Evolutionary conservation across 2,329 filamentous ascomycete genomes (phyloP).

Genomic region (Calonectria crousiana): DNA sequence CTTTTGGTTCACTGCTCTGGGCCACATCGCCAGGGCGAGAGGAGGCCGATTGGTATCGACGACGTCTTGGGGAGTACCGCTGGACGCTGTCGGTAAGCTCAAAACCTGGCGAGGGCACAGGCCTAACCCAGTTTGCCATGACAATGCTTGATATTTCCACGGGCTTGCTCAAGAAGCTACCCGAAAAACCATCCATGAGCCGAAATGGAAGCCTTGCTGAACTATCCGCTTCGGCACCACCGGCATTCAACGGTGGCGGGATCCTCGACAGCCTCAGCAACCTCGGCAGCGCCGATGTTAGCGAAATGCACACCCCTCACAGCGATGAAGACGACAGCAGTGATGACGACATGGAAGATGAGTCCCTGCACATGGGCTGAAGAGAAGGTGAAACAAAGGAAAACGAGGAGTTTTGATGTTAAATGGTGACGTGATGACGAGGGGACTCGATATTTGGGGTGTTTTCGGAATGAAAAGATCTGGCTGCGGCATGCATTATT

Average conservation of each 20-base stretch:
- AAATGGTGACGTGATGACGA: slow-evolving; percentile 19
- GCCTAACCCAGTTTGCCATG: slow-evolving; percentile 78
- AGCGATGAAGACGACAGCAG: slow-evolving; percentile 62
- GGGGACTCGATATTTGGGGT: slow-evolving; percentile 8
- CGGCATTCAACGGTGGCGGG: slow-evolving; percentile 49
- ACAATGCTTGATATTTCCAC: slow-evolving; percentile 81
- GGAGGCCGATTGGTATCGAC: slow-evolving; percentile 92
- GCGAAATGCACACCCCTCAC: slow-evolving; percentile 64
- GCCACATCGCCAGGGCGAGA: slow-evolving; percentile 88
- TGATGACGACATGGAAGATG: slow-evolving; percentile 68
- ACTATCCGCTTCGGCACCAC: slow-evolving; percentile 52
- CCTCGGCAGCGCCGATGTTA: slow-evolving; percentile 61
- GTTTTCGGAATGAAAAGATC: slow-evolving; percentile 29
- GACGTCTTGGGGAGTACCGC: slow-evolving; percentile 87
- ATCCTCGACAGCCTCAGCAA: slow-evolving; percentile 58
- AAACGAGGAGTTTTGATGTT: not conserved
- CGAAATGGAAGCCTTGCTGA: slow-evolving; percentile 64
- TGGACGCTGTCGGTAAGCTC: slow-evolving; percentile 93
- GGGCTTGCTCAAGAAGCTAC: slow-evolving; percentile 75
- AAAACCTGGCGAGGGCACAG: slow-evolving; percentile 72
- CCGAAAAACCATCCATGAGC: slow-evolving; percentile 77
- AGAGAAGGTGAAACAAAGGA: not conserved
- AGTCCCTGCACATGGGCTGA: slow-evolving; percentile 39
- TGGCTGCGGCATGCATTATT: slow-evolving; percentile 42
- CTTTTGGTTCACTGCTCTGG: slow-evolving; percentile 90